A percentile compares a stretch with the other conserved stretches of the same genome.
Conservation (phyloP, 371 early-diverging fungal genomes). For the Globomyces sp. region DNA sequence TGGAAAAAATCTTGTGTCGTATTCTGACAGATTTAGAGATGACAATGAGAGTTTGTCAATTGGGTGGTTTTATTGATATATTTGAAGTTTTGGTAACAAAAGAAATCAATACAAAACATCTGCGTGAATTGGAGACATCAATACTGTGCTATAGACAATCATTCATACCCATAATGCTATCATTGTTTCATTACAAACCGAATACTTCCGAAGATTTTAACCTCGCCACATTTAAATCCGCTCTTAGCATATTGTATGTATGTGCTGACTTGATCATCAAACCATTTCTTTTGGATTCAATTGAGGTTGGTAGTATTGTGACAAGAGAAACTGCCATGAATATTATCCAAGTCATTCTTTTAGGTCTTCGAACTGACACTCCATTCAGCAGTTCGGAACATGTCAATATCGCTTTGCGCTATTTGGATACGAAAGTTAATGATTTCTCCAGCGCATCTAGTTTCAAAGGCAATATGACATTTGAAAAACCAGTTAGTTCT, state of each 20-base stretch:
- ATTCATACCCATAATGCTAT: slow-evolving; percentile 4
- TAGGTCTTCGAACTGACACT: not conserved
- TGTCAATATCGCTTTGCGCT: not conserved
- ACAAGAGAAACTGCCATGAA: not conserved
- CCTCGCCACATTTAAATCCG: not conserved
- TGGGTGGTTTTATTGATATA: not conserved
- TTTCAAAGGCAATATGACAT: no score
- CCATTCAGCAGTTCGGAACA: not conserved
- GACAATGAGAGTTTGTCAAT: slow-evolving; percentile 1
- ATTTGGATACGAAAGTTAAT: no score
- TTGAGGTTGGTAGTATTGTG: not conserved
- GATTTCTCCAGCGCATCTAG: no score
- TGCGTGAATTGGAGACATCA: not conserved
- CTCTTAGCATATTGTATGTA: not conserved
- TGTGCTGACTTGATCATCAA: not conserved
- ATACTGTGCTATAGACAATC: not conserved
- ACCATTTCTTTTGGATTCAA: not conserved
- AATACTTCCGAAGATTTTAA: not conserved
- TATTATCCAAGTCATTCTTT: not conserved
- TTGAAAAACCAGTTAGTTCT: no score
- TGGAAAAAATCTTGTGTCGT: not conserved
- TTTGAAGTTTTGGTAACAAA: not conserved
- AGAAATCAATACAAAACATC: not conserved
- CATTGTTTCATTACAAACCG: slow-evolving; percentile 1
- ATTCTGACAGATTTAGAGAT: slow-evolving; percentile 10